Evolutionary conservation across 2,329 filamentous ascomycete species (phyloP), one percentile per base, ranked within the genome.

Genomic region (Mycosphaerelloides madeirae): DNA sequence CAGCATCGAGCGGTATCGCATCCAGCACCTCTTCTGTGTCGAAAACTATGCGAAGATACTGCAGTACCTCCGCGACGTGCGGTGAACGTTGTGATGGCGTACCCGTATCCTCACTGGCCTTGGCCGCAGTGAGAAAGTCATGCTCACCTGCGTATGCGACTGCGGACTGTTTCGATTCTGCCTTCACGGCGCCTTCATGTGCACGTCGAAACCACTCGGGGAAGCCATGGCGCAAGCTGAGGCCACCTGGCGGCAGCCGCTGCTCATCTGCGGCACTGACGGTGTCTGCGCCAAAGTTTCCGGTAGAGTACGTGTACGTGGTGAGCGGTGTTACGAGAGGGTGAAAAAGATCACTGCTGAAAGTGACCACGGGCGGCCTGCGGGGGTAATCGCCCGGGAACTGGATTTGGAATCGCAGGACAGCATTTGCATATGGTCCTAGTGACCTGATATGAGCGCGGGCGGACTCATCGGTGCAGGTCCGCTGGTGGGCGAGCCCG

Each of bases 341-440:
- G 65, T 98, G 91, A 66, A 97, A 98, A 55, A 97, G 84, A 64
- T 97, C 91, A 56, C 87, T 94, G 35, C 81, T 79, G 67, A 98
- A 95, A 43, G 84, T 91, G 54, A 98, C 80, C 14, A 90, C 74
- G 8, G 93, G 93, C 39, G 91, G 87, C 15, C 87, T 70, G 40
- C 76, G 70, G 11, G 91, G 91, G 64, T 94, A 96, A 31, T 78
- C 76, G 49, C 84, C 75, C 29, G 90, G 87, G 59, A 97, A 97
- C 18, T 83, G 84, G 53, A 97, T 85, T 56, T 93, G 84, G 68
- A 97, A 95, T 59, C 90, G 85, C 51, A 97, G 78, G 57, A 96
- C 79, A 36, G 89, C 87, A 47, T 86, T 83, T 15, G 87, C 78
- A 69, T 96, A 98, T 14, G 93, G 91, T 34, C 91, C 91, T 95